A percentile compares a stretch with the other conserved stretches of the same genome.
Evolutionary conservation across 306 rosid species (phyloP).

Genomic region (Alnus rubra): DNA sequence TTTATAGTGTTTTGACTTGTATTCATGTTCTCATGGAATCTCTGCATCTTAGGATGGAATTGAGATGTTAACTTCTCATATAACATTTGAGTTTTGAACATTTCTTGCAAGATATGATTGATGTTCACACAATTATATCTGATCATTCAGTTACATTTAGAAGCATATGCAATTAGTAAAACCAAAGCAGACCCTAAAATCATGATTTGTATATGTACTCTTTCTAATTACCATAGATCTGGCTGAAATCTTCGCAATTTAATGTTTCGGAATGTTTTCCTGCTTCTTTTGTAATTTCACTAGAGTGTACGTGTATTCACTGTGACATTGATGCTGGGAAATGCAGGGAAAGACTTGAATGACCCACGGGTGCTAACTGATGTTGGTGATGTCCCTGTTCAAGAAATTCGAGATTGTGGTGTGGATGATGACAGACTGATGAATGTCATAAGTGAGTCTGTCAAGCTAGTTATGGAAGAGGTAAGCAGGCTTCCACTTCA

Average conservation of each 20-base stretch:
- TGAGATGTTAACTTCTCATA: constrained; percentile 14
- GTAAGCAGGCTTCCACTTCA: constrained; percentile 36
- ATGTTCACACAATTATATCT: background rate
- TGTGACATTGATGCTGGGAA: constrained; percentile 15
- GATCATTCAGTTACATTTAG: background rate
- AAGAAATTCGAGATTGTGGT: constrained; percentile 93
- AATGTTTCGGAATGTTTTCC: background rate
- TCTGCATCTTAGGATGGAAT: background rate
- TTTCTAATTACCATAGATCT: constrained; percentile 3
- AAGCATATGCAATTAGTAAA: background rate
- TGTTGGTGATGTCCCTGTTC: constrained; percentile 96
- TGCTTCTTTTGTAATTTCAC: constrained; percentile 9
- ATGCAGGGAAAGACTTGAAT: constrained; percentile 71
- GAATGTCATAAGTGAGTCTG: constrained; percentile 89
- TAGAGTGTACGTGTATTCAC: constrained; percentile 18
- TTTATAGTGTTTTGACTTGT: background rate
- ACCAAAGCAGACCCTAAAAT: constrained; percentile 1
- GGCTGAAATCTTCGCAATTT: constrained; percentile 1
- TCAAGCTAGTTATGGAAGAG: constrained; percentile 94
- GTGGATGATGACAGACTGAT: constrained; percentile 80
- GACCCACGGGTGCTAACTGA: constrained; percentile 89
- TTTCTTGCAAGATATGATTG: background rate
- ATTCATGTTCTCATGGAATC: background rate
- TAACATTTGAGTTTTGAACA: background rate
- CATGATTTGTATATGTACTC: background rate